These are phyloP conservation scores for Kluyveromyces wickerhamii DNA, from an alignment of 805 yeast genomes.

Conservation along the genomic window DNA sequence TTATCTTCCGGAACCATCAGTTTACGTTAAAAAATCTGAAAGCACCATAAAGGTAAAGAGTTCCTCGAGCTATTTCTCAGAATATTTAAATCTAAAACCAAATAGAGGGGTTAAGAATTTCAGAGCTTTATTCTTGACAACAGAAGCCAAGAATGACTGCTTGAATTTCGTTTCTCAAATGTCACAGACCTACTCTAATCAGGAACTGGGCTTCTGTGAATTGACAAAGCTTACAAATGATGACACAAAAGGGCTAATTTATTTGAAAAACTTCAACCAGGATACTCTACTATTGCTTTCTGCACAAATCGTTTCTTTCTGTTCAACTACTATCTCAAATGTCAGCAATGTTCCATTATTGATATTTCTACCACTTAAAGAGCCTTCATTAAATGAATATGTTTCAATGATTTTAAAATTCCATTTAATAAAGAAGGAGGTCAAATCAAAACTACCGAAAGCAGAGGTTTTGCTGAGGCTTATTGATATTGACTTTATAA, in stretches of 20 bases:
- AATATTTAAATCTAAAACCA: conserved; percentile 51
- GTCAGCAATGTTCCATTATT: conserved; percentile 22
- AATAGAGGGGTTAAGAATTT: conserved; percentile 42
- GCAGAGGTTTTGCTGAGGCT: conserved; percentile 30
- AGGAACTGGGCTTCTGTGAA: conserved; percentile 31
- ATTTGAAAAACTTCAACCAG: conserved; percentile 27
- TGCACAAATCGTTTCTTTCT: conserved; percentile 32
- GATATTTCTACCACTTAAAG: conserved; percentile 24
- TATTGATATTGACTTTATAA: conserved; percentile 36
- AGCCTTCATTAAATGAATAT: conserved; percentile 33
- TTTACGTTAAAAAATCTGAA: conserved; percentile 25
- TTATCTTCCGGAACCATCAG: conserved; percentile 21
- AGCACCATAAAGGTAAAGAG: conserved; percentile 37
- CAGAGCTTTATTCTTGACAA: conserved; percentile 40
- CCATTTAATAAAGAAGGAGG: conserved; percentile 36
- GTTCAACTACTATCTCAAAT: conserved; percentile 25
- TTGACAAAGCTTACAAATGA: conserved; percentile 23
- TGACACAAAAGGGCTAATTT: conserved; percentile 22
- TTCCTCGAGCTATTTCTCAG: conserved; percentile 47
- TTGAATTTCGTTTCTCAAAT: conserved; percentile 23
- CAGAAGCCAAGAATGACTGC: conserved; percentile 25
- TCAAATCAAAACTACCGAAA: conserved; percentile 26
- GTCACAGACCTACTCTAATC: conserved; percentile 27
- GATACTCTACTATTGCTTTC: conserved; percentile 46
- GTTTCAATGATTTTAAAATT: conserved; percentile 41